These are phyloP conservation scores for Apiospora sp. DNA, from an alignment of 2,329 filamentous ascomycete genomes.

Conservation along the genomic window DNA sequence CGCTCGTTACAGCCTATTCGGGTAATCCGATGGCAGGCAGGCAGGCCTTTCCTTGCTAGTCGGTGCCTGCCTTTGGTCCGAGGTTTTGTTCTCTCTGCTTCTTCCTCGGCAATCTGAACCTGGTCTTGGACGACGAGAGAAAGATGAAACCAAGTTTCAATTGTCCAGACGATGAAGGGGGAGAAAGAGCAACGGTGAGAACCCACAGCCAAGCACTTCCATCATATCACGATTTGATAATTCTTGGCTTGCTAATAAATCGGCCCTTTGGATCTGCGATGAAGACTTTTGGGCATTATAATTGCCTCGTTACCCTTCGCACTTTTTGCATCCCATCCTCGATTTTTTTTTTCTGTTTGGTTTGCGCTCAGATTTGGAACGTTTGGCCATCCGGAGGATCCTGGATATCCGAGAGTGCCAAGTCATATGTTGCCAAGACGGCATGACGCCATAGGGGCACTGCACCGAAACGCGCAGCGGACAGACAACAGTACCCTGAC, in stretches of 20 bases:
- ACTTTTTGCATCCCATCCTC: neutral
- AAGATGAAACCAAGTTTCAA: constrained; percentile 19
- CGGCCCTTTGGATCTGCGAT: neutral
- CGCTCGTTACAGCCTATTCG: neutral
- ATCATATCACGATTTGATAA: neutral
- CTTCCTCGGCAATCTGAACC: neutral
- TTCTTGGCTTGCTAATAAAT: neutral
- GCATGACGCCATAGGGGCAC: neutral
- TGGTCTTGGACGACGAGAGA: neutral
- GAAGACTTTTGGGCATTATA: neutral
- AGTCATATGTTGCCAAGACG: neutral
- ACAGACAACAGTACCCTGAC: neutral
- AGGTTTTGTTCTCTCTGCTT: neutral
- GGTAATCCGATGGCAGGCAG: neutral
- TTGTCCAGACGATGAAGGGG: neutral
- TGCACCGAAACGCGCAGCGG: neutral
- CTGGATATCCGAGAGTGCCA: neutral
- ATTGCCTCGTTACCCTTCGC: neutral
- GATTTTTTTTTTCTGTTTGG: neutral
- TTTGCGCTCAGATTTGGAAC: neutral
- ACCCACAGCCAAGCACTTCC: neutral
- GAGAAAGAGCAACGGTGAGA: neutral
- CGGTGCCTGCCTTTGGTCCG: constrained; percentile 10
- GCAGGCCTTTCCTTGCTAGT: neutral
- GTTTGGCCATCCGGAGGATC: too few species aligned